A percentile compares a stretch with the other conserved stretches of the same genome.
phyloP scores from a whole-genome alignment of 2,329 filamentous ascomycete species.

The Phialemoniopsis sp. region DNA sequence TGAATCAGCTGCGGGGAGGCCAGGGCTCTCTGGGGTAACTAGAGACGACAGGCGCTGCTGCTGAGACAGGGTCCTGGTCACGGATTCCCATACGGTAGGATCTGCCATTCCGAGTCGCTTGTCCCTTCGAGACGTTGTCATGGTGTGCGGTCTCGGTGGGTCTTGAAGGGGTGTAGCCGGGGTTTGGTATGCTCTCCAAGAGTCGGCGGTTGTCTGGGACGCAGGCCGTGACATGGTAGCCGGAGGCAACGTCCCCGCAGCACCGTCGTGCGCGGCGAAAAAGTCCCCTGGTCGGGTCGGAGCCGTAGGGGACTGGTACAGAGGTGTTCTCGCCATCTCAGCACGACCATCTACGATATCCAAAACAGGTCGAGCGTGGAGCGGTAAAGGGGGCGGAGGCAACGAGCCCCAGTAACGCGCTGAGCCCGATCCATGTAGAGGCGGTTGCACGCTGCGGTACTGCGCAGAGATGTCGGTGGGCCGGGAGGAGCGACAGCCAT shows the following conservation, averaged over 20 bases:
- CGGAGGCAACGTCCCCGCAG: too few species aligned
- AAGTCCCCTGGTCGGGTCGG: too few species aligned
- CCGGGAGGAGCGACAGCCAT: background rate
- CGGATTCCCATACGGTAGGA: constrained; percentile 35
- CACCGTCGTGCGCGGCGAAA: too few species aligned
- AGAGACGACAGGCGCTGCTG: constrained; percentile 36
- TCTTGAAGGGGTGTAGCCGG: background rate
- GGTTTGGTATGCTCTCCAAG: background rate
- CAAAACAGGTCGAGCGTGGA: background rate
- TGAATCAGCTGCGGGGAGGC: constrained; percentile 3
- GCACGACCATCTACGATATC: too few species aligned
- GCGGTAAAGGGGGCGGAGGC: constrained; percentile 4
- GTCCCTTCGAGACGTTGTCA: constrained; percentile 11
- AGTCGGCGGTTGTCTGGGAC: too few species aligned
- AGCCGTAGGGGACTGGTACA: too few species aligned
- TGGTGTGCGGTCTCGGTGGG: background rate
- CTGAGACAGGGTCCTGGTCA: constrained; percentile 39
- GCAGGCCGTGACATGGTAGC: too few species aligned
- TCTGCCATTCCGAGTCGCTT: constrained; percentile 28
- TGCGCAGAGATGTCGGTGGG: background rate
- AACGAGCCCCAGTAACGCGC: too few species aligned
- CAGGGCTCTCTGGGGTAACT: constrained; percentile 12
- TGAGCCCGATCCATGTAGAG: too few species aligned
- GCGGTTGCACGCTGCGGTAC: background rate
- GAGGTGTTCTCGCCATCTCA: too few species aligned